Evolutionary conservation across 2,329 filamentous ascomycete species (phyloP), one percentile per base, ranked within the genome.

Genomic region (Taxawa tesnikishii): DNA sequence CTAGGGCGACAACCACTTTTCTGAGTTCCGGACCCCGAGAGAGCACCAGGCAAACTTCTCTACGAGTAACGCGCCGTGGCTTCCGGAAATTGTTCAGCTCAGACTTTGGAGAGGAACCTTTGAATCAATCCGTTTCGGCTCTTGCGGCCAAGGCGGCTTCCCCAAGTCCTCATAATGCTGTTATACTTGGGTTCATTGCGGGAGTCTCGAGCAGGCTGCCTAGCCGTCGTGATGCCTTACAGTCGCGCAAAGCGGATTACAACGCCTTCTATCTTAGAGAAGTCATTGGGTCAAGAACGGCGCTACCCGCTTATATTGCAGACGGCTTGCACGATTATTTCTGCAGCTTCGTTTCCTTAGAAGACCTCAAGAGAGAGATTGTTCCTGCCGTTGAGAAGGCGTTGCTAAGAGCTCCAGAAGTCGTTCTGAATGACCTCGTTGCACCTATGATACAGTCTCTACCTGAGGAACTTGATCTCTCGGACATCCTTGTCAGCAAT

Each of bases 381-480:
- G 66, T 92, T 15, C 83, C 87, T 6, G 65, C 84, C 0, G 63
- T 96, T 10, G 90, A 98, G 50, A 94, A 94, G 59, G 78, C 82
- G 5, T 68, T 98, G 34, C 61, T 98, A 28, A 73, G 92, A 51
- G 79, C 88, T 6, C 92, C 90, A 1, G 90, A 98, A 57, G 78
- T 94, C 26, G 75, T 94, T 10, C 64, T 96, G 16, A 76, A 79
- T 44, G 80, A 84, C 40, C 67, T 94, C 15, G 61, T 96, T 30
- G 72, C 78, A 5, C 74, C 79, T 9, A 65, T 96, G 28, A 67
- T 92, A 37, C 56, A 67, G 6, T 73, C 83, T 16, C 62, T 98
- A 5, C 75, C 84, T 1, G 51, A 61, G 16, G 62, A 63, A 5
- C 68, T 90, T 44, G 88, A 98, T 47, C 66, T 96, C 12, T 88